Base-by-base conservation (phyloP, 1,284 basidiomycete species). In the Ganoderma multipileum region DNA sequence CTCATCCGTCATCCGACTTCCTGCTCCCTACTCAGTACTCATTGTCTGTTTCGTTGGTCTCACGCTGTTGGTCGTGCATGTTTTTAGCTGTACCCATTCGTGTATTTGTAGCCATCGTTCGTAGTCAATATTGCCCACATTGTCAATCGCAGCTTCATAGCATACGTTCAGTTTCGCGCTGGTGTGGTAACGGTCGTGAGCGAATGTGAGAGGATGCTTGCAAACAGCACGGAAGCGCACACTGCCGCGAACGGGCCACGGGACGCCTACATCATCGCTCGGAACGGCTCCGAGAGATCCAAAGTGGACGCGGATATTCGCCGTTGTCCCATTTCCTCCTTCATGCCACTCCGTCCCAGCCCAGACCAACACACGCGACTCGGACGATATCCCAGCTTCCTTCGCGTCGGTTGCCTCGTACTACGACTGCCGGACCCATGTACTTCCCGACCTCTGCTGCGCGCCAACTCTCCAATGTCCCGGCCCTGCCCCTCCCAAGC, bases 401-500 rank as follows among this genome's bases (percentile, higher is more conserved):
- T 44, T 57, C 55, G 60, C 62, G 63, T 39, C 54, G 28, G 28
- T 18, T 39, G 52, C 63, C 64, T 58, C 60, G n/a, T 28, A 26
- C 39, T 23, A 60, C 36, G 47, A 50, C 36, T n/a, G 47, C 47
- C 47, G 47, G 47, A 26, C 9, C 47, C 67, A 95, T 95, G 93
- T 95, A 95, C 81, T 95, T 95, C 79, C 93, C 93, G 67, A 94
- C 91, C 26, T 89, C 90, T 41, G 88, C 91, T 63, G 91, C 93
- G 33, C 84, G 87, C 74, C 91, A 89, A 75, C 83, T 94, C 58
- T 89, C 90, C 28, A 88, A 88, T 26, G 83, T 85, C 38, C 91
- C 92, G 59, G 84, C 87, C 38, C 81, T 94, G 58, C 91, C 91
- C 26, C 86, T 91, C 71, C 80, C 87, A 63, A 81, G 84, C 63